phyloP scores from a whole-genome alignment of 768 basidiomycete species.

The Neoboletus subvelutipes region DNA sequence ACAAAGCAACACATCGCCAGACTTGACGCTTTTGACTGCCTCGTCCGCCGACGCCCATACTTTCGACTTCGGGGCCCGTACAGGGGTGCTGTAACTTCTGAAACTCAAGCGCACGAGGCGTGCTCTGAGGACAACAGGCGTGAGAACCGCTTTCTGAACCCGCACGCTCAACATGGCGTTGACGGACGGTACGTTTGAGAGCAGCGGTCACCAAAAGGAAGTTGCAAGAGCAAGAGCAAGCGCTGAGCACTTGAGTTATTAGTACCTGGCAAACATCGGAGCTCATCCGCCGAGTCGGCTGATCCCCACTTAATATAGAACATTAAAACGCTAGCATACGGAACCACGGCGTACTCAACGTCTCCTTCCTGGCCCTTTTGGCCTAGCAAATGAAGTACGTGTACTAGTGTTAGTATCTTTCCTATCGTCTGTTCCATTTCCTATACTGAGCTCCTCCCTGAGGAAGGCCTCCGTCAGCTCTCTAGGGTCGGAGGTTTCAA shows the following conservation, averaged over 20 bases:
- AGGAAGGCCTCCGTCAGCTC: constrained; percentile 71
- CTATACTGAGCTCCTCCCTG: constrained; percentile 52
- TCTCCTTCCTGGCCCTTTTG: constrained; percentile 65
- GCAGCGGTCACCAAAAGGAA: neutral
- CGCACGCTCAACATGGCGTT: constrained; percentile 29
- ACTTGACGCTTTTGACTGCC: constrained; percentile 79
- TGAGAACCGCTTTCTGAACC: constrained; percentile 13
- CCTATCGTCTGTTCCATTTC: constrained; percentile 4
- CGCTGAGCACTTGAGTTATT: neutral
- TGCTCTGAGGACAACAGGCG: constrained; percentile 18
- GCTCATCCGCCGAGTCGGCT: constrained; percentile 20
- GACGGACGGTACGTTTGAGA: too few species aligned
- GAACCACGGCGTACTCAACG: constrained; percentile 25
- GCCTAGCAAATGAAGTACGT: constrained; percentile 59
- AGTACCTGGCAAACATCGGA: constrained; percentile 18
- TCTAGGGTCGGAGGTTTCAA: constrained; percentile 79
- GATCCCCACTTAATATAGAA: neutral
- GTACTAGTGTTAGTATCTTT: neutral
- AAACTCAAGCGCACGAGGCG: constrained; percentile 13
- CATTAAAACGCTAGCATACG: neutral
- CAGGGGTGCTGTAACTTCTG: constrained; percentile 28
- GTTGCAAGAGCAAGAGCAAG: neutral
- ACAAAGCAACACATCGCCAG: constrained; percentile 74
- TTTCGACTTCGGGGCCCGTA: constrained; percentile 46
- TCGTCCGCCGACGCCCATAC: constrained; percentile 83